Base-by-base conservation (phyloP, 2,329 filamentous ascomycete genomes). In the Leptoxyphium fumago region DNA sequence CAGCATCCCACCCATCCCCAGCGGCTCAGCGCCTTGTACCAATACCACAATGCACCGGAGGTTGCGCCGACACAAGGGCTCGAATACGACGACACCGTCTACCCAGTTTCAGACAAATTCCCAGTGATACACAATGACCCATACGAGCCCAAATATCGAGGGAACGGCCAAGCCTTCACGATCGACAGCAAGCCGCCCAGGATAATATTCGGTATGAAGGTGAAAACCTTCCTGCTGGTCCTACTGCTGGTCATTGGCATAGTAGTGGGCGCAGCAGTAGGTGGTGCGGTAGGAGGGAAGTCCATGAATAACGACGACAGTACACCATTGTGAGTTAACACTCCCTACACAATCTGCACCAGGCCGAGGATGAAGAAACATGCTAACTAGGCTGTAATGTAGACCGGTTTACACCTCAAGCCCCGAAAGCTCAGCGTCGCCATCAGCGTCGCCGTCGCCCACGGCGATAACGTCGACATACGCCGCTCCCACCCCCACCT, bases 171-270 rank as follows among this genome's bases (percentile, higher is more conserved):
- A 43, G 47, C 46, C 32, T 49, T 42, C 41, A 34, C 36, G 26
- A 52, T 49, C 46, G 50, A 54, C 50, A 56, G 55, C 46, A 52
- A 52, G 34, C 60, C 60, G 43, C 60, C 60, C 17, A 50, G 56
- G n/a, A 63, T 63, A 50, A 61, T 63, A 45, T 63, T 62, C 49
- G 60, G 60, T 13, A 63, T 63, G 60, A 62, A 62, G 44, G 47
- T 61, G 29, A 47, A 52, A 29, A 61, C 58, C 1, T 63, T 63
- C 44, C 44, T 61, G 47, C 17, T 62, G 7, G 60, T 63, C 2
- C 53, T 56, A 11, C 34, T 51, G 18, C 47, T 60, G 13, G 57
- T 63, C 46, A 44, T 54, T 2, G 46, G 56, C 29, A 49, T 63
- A 17, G 48, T 62, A 2, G 54, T 61, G 7, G 60, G 60, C 8